Evolutionary conservation across 495 filamentous ascomycete species (phyloP), one percentile per base, ranked within the genome.

Genomic region (Friedmanniomyces endolithicus): DNA sequence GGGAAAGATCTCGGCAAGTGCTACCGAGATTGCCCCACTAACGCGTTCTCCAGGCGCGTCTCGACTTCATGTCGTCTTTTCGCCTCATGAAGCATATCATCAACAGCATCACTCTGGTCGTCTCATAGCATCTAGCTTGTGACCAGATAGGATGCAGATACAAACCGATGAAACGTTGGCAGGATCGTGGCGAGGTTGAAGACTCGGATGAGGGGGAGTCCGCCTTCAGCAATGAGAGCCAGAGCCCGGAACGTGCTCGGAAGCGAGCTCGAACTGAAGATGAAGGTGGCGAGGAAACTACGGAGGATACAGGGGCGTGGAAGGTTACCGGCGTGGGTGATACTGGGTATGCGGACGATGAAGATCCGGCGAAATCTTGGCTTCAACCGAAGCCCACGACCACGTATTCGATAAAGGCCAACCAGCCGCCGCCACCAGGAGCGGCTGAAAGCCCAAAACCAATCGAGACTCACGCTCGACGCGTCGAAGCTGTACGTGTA

Each of bases 171-270:
- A 58, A 55, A 31, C 44, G 55, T 9, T 62, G 59, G 59, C 55
- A 62, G 48, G 51, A 55, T 35, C 55, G 55, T 24, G 62, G 62
- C 31, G 59, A 60, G 57, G 64, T 64, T 16, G 50, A 39, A 41
- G 64, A 66, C 50, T 66, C 64, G 11, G 64, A 66, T 4, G 62
- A 61, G 24, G 64, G 64, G 31, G 64, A 62, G 8, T 24, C 48
- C 16, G 47, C 44, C 19, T 27, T 46, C 9, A 50, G 33, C 29
- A 25, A 25, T 31, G 55, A 56, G 14, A 53, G 43, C 14, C 51
- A 59, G 39, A 51, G 41, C 25, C 41, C 52, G 49, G 47, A 54
- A 24, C 27, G 27, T 19, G 35, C 41, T 1, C 52, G 53, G 0
- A 60, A 60, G 37, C 46, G 52, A 24, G 37, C 24, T 17, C 47